phyloP scores from a whole-genome alignment of 2,329 filamentous ascomycete genomes.

The Venturia effusa region DNA sequence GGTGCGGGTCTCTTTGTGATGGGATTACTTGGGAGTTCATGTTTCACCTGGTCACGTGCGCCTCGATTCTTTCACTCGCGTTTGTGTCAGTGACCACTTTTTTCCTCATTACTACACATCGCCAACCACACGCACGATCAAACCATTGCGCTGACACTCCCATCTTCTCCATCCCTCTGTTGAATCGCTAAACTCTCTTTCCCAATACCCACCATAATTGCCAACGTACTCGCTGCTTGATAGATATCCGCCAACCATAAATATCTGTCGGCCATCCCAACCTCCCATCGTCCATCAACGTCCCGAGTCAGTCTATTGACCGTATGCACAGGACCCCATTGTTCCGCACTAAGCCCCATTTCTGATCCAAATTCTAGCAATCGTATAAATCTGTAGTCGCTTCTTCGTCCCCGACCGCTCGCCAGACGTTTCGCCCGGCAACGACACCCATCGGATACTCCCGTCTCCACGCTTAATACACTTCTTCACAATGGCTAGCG shows the following conservation, averaged over 20 bases:
- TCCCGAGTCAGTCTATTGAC: not conserved
- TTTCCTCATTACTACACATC: not conserved
- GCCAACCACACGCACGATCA: not conserved
- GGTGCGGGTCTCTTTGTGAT: too few species aligned
- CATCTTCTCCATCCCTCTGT: not conserved
- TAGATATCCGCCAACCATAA: not conserved
- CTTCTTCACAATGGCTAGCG: slow-evolving; percentile 15
- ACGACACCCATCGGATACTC: not conserved
- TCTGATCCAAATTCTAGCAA: not conserved
- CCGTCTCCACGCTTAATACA: not conserved
- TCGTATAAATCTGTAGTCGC: not conserved
- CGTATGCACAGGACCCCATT: not conserved
- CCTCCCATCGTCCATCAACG: not conserved
- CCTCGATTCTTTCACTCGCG: not conserved
- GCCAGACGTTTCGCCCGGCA: not conserved
- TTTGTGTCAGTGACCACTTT: not conserved
- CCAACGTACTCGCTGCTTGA: not conserved
- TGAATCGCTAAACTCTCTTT: not conserved
- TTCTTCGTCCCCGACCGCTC: not conserved
- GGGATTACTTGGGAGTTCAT: too few species aligned
- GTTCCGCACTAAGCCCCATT: not conserved
- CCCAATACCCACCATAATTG: not conserved
- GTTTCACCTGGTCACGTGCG: too few species aligned
- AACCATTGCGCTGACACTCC: not conserved
- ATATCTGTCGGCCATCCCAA: not conserved